A percentile compares a stretch with the other conserved stretches of the same genome.
phyloP scores from a whole-genome alignment of 2,329 filamentous ascomycete species.

The Xylariaceae sp. region DNA sequence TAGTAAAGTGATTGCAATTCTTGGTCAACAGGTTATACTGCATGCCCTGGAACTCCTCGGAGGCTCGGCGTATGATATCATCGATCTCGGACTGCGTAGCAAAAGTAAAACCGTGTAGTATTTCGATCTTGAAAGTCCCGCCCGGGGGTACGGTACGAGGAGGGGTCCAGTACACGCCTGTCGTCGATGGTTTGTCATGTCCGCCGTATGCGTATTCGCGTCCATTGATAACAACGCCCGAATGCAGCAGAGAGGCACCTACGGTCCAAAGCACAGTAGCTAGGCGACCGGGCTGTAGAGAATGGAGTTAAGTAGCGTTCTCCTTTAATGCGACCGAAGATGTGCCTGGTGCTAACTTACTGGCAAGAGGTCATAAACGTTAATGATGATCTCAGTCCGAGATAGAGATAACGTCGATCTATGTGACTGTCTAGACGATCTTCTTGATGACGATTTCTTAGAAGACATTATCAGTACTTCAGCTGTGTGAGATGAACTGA shows the following conservation, averaged over 20 bases:
- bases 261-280: conserved; percentile 75
- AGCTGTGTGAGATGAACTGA: conserved; percentile 5
- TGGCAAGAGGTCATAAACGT: conserved; percentile 74
- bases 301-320: background rate
- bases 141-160: conserved; percentile 70
- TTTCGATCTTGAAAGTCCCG: conserved; percentile 68
- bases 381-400: conserved; percentile 70
- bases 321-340: background rate
- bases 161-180: conserved; percentile 79
- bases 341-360: conserved; percentile 36
- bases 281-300: conserved; percentile 61
- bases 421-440: conserved; percentile 40
- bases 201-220: conserved; percentile 83
- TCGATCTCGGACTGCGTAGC: conserved; percentile 67
- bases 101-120: conserved; percentile 77
- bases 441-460: conserved; percentile 36
- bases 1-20: conserved; percentile 89
- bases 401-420: conserved; percentile 64
- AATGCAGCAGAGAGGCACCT: conserved; percentile 74
- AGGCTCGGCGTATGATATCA: conserved; percentile 61
- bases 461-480: conserved; percentile 35
- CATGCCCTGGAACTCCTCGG: conserved; percentile 68
- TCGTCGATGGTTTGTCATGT: conserved; percentile 65
- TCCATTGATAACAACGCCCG: conserved; percentile 75
- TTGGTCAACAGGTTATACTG: conserved; percentile 77